These are phyloP conservation scores for Cordyceps sp. DNA, from an alignment of 2,329 filamentous ascomycete species.

Conservation along the genomic window DNA sequence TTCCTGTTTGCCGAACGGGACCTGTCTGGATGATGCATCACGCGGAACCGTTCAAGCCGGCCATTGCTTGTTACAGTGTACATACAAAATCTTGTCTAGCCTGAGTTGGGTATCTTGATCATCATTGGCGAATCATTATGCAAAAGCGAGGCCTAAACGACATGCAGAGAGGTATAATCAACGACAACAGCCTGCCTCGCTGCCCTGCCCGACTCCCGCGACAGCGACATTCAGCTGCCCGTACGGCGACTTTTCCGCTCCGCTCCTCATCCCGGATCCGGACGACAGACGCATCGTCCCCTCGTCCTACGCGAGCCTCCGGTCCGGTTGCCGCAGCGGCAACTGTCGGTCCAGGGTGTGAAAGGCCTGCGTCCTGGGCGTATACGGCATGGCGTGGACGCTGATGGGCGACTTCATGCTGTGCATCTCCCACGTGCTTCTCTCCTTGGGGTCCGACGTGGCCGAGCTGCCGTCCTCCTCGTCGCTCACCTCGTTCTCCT, in stretches of 20 bases:
- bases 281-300: neutral
- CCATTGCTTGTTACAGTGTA: no score
- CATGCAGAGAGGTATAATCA: no score
- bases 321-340: slow-evolving; percentile 25
- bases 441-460: slow-evolving; percentile 18
- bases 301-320: neutral
- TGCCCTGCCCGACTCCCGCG: no score
- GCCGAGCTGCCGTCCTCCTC: slow-evolving; percentile 24
- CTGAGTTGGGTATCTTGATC: no score
- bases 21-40: no score
- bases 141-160: no score
- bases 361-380: slow-evolving; percentile 52
- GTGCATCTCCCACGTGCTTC: slow-evolving; percentile 41
- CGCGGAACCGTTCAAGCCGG: no score
- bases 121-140: no score
- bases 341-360: slow-evolving; percentile 42
- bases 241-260: neutral
- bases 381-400: slow-evolving; percentile 29
- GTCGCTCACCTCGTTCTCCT: slow-evolving; percentile 29
- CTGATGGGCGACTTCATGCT: slow-evolving; percentile 22
- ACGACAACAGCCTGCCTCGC: no score
- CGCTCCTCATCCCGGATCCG: neutral
- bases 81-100: no score
- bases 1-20: no score
- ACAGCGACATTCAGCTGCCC: no score